Base-by-base conservation (phyloP, 2,329 filamentous ascomycete genomes). In the Orbilia ellipsospora region DNA sequence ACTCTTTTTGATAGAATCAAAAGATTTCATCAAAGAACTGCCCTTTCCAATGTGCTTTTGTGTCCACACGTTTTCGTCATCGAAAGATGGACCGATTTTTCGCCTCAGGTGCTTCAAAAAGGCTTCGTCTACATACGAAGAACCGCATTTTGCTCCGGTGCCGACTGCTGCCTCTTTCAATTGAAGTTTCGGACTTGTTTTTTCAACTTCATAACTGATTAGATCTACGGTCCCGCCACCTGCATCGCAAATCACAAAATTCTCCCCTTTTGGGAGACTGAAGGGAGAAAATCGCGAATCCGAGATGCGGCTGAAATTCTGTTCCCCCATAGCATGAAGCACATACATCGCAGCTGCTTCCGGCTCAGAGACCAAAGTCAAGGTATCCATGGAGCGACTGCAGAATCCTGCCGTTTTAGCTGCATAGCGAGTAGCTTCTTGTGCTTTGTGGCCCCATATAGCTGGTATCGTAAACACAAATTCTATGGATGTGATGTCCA, bases 201-300 rank as follows among this genome's bases (percentile, higher is more conserved):
- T 8, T 45, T 44, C 61, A 48, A 79, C 55, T 28, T 51, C 31
- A 52, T 78, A 79, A 12, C 78, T 76, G 10, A 73, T 78, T n/a
- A 80, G 74, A 63, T 80, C 80, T 0, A 80, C 79, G 0, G 80
- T 81, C 0, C 80, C 80, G 15, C 80, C 80, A 44, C 80, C 80
- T 64, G 79, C 80, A 59, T 81, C 80, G 59, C 78, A 80, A 20
- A 81, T 63, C 1, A 81, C 52, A 13, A 81, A 61, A 10, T 65
- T 61, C 2, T 79, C 76, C 7, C 70, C 68, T 0, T n/a, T 6
- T 6, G 16, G 13, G 4, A 48, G 44, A n/a, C 15, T n/a, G 31
- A 36, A 10, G 5, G 60, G 57, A 0, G 65, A n/a, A 1, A 48
- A 6, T 18, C 16, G 8, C 6, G 50, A 48, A 26, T 65, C 60